phyloP scores from a whole-genome alignment of 2,329 filamentous ascomycete genomes.

The Fusarium buxicola region DNA sequence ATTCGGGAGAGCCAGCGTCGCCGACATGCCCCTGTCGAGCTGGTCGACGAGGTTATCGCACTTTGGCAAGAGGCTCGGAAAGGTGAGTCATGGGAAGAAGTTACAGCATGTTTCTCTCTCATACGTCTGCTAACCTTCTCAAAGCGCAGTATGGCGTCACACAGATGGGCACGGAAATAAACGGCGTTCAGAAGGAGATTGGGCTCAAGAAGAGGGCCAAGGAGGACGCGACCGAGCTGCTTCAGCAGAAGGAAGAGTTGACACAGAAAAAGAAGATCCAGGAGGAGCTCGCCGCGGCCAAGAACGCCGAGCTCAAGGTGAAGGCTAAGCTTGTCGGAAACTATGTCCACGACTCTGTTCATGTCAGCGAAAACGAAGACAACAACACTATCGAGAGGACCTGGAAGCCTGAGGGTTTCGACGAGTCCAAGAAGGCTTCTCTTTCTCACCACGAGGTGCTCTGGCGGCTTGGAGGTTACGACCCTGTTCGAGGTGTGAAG shows the following conservation, averaged over 20 bases:
- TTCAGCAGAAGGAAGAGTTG: slow-evolving; percentile 80
- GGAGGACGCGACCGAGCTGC: slow-evolving; percentile 84
- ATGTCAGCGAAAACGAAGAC: slow-evolving; percentile 86
- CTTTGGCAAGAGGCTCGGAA: slow-evolving; percentile 87
- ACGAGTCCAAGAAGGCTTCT: slow-evolving; percentile 77
- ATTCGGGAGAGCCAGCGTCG: slow-evolving; percentile 92
- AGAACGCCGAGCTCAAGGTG: slow-evolving; percentile 77
- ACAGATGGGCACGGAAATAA: slow-evolving; percentile 86
- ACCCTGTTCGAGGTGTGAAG: slow-evolving; percentile 92
- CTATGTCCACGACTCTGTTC: slow-evolving; percentile 85
- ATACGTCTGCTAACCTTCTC: slow-evolving; percentile 19
- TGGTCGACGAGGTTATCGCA: slow-evolving; percentile 90
- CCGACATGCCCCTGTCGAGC: slow-evolving; percentile 81
- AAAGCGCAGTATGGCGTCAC: slow-evolving; percentile 77
- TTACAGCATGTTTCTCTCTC: slow-evolving; percentile 2
- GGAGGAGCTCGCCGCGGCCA: slow-evolving; percentile 78
- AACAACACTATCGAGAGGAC: slow-evolving; percentile 81
- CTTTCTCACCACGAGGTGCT: slow-evolving; percentile 97
- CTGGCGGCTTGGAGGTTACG: slow-evolving; percentile 87
- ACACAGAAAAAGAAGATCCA: slow-evolving; percentile 86
- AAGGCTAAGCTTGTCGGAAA: slow-evolving; percentile 83
- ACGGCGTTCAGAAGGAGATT: slow-evolving; percentile 90
- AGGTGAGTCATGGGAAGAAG: slow-evolving; percentile 56
- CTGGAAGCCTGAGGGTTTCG: slow-evolving; percentile 83
- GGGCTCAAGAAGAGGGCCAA: slow-evolving; percentile 94